Evolutionary conservation across 2,329 filamentous ascomycete species (phyloP).

Genomic region (Aaosphaeria pasadenensis): DNA sequence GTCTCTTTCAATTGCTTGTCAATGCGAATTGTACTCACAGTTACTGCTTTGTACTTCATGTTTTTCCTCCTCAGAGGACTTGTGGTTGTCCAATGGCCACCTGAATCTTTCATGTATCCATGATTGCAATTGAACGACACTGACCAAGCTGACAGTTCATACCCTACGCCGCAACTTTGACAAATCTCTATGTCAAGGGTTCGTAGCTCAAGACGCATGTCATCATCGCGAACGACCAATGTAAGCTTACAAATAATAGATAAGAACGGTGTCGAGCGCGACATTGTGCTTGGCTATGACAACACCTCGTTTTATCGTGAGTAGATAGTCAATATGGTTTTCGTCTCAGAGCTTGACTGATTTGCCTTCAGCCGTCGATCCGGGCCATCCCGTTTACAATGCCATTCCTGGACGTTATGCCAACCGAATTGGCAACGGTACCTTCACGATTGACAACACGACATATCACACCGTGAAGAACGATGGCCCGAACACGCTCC

Average conservation of each 20-base stretch:
- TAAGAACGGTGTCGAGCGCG: slow-evolving; percentile 25
- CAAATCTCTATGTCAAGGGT: slow-evolving; percentile 33
- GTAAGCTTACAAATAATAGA: slow-evolving; percentile 16
- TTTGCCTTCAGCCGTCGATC: slow-evolving; percentile 22
- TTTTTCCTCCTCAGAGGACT: background rate
- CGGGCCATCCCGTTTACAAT: slow-evolving; percentile 34
- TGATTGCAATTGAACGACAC: background rate
- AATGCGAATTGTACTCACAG: background rate
- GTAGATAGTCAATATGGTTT: slow-evolving; percentile 2
- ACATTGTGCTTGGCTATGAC: slow-evolving; percentile 33
- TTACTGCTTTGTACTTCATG: background rate
- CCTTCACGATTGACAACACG: slow-evolving; percentile 24
- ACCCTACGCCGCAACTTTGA: slow-evolving; percentile 31
- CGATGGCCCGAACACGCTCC: slow-evolving; percentile 32
- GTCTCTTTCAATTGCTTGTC: background rate
- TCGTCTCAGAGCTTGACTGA: too few species aligned
- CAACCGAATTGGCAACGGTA: slow-evolving; percentile 33
- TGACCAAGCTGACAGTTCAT: slow-evolving; percentile 19
- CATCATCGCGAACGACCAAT: background rate
- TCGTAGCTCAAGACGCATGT: background rate
- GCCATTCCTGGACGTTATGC: slow-evolving; percentile 31
- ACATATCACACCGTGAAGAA: slow-evolving; percentile 27
- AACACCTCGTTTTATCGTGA: slow-evolving; percentile 33
- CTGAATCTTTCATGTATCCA: background rate
- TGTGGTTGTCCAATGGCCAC: background rate